Percentiles rank a stretch among this genome's conserved stretches.
Evolutionary conservation across 495 filamentous ascomycete species (phyloP).

Genomic region (Penicillium manginii): DNA sequence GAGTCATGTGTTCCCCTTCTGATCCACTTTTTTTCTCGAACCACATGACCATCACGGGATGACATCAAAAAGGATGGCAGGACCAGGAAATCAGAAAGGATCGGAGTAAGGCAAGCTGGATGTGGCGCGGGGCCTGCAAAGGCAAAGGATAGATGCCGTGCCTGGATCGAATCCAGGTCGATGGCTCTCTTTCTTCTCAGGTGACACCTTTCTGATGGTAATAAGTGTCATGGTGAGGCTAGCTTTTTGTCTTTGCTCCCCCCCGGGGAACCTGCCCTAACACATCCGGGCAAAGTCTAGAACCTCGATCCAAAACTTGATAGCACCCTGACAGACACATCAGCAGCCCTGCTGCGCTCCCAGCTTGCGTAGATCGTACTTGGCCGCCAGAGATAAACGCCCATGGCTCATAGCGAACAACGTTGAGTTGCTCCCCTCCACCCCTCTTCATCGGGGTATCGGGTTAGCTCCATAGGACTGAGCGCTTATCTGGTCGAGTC

Average conservation of each 20-base stretch:
- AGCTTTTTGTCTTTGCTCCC: background rate
- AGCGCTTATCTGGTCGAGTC: conserved; percentile 32
- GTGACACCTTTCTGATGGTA: conserved; percentile 23
- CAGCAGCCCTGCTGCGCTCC: background rate
- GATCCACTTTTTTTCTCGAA: conserved; percentile 2
- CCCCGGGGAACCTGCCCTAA: conserved; percentile 7
- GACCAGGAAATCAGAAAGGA: background rate
- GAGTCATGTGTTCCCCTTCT: conserved; percentile 12
- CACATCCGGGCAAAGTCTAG: conserved; percentile 13
- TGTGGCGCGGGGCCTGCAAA: background rate
- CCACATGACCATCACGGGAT: conserved; percentile 13
- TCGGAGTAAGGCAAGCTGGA: background rate
- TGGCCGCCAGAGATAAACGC: background rate
- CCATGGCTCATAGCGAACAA: background rate
- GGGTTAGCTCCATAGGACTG: conserved; percentile 14
- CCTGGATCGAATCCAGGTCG: background rate
- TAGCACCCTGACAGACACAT: background rate
- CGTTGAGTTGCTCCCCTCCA: too few relatives aligned
- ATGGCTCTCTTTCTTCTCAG: background rate
- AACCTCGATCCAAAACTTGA: background rate
- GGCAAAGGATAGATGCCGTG: background rate
- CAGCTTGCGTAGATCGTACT: conserved; percentile 1
- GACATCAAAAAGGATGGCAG: conserved; percentile 11
- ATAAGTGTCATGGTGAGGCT: conserved; percentile 24
- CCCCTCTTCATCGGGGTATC: background rate